Base-by-base conservation (phyloP, 306 rosid species). In the Mimosa pudica region DNA sequence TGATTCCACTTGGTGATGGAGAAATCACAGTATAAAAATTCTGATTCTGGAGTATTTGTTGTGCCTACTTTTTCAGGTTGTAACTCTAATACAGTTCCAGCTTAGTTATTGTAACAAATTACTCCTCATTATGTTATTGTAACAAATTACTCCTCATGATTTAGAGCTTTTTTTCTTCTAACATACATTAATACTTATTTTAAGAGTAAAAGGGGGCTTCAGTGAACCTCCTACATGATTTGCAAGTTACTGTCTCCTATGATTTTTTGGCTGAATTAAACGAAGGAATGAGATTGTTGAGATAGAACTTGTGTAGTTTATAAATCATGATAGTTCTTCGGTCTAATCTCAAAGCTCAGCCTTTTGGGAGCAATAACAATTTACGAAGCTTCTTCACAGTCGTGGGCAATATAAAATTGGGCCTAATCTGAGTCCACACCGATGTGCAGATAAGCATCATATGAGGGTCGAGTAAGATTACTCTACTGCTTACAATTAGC, bases 1-100 rank as follows among this genome's bases (percentile, higher is more conserved):
- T 30, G 80, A 65, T 79, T 75, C 68, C 71, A 49, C 54, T 18
- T 63, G 63, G 68, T 79, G 78, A 51, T 71, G 77, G 58, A 70
- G 71, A 65, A 77, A 47, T 72, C 49, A 47, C 68, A n/a, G 10
- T 52, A 49, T 67, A 70, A 74, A 79, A 75, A 79, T 74, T 74
- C 66, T 12, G 81, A 76, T 65, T 65, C 42, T 76, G 24, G 79
- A 65, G 72, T 33, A 41, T 75, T 45, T 75, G 75, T 38, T 72
- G 74, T 75, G 48, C 85, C 57, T 68, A 54, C 42, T 44, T 57
- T 14, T 67, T 32, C 60, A 41, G 68, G 85, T 68, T 20, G 10
- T 47, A 44, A 45, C 9, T 75, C 75, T 46, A 48, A 51, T 49
- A 67, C 47, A 20, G 70, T 47, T 69, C 2, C 24, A 33, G 44